Percentiles rank a stretch among this genome's conserved stretches.
Evolutionary conservation across 805 yeast species (phyloP).

Genomic region (Kuraishia molischiana): DNA sequence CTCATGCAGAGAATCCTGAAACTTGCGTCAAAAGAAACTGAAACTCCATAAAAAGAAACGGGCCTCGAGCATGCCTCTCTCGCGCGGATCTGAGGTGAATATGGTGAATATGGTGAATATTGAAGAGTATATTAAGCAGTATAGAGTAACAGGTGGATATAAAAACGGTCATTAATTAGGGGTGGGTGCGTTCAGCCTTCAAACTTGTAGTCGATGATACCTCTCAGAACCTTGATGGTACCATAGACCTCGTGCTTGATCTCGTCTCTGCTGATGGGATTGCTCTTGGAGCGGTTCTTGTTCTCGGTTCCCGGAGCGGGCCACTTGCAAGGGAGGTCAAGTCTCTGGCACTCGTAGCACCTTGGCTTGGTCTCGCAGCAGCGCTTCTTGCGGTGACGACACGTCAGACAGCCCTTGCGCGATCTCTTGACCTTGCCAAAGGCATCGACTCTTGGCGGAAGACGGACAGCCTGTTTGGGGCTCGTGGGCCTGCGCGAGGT

Average conservation of each 20-base stretch:
- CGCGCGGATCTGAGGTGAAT: no score
- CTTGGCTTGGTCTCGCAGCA: conserved; percentile 65
- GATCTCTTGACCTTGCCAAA: conserved; percentile 35
- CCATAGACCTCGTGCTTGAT: conserved; percentile 48
- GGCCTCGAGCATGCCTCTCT: no score
- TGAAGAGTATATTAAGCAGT: no score
- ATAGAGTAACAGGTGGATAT: no score
- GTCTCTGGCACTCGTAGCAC: conserved; percentile 60
- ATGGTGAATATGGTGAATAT: no score
- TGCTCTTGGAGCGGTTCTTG: conserved; percentile 43
- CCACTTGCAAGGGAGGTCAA: conserved; percentile 60
- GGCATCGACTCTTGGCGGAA: neutral
- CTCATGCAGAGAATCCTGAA: no score
- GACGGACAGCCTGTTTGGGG: neutral
- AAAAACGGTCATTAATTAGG: no score
- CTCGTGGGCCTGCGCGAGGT: neutral
- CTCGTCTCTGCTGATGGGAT: conserved; percentile 37
- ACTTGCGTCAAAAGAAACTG: no score
- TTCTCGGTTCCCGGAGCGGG: conserved; percentile 65
- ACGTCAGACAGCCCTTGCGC: conserved; percentile 69
- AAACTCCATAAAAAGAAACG: no score
- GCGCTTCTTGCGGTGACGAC: conserved; percentile 68
- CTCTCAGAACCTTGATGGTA: conserved; percentile 50
- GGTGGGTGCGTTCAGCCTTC: conserved; percentile 9
- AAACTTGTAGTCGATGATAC: conserved; percentile 41